Evolutionary conservation across 2,329 filamentous ascomycete species (phyloP).

Genomic region (Celoporthe dispersa): DNA sequence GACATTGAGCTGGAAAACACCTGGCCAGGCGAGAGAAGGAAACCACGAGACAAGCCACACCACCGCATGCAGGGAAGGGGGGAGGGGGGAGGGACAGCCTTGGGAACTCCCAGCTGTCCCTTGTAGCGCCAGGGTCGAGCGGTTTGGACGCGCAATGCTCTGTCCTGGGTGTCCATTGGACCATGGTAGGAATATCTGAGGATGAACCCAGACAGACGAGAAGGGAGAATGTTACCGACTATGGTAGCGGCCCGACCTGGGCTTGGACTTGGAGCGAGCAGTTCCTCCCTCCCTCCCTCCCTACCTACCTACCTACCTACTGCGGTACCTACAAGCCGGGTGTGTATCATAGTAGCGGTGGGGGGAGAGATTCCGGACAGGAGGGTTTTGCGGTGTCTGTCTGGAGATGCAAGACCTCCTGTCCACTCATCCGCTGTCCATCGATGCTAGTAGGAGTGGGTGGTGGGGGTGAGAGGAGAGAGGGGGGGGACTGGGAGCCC

Average conservation of each 20-base stretch:
- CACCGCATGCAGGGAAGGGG: background rate
- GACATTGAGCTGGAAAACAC: constrained; percentile 2
- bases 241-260: background rate
- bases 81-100: background rate
- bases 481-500: background rate
- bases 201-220: background rate
- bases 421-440: constrained; percentile 13
- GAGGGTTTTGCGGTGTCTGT: background rate
- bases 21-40: background rate
- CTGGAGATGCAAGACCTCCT: constrained; percentile 7
- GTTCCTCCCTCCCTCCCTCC: too few species aligned
- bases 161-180: background rate
- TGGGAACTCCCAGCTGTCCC: background rate
- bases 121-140: constrained; percentile 11
- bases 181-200: background rate
- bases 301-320: background rate
- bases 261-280: background rate
- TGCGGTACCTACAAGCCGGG: background rate
- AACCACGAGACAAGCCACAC: constrained; percentile 12
- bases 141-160: background rate
- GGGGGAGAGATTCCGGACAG: constrained; percentile 1
- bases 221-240: background rate
- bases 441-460: background rate
- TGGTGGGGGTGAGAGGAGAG: background rate
- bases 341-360: constrained; percentile 5